Base-by-base conservation (phyloP, 805 yeast species). In the Naumovozyma dairenensis region DNA sequence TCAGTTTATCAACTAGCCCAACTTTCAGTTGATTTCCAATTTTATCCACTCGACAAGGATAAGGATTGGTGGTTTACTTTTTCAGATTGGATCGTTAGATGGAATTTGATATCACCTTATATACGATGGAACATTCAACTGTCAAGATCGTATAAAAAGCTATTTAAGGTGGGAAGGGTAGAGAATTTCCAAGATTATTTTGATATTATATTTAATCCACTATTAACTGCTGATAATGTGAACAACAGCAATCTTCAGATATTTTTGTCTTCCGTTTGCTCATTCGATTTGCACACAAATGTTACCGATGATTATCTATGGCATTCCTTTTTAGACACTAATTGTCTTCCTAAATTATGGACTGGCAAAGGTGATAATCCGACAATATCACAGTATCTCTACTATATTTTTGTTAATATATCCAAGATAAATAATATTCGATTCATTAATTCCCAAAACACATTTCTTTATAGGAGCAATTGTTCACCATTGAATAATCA, bases 1-100 rank as follows among this genome's bases (percentile, higher is more conserved):
- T 49, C 59, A 22, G 61, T 60, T 33, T 62, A 62, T 35, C 62
- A 60, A 35, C 42, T 48, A 13, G 59, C 57, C 4, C 64, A 61
- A 31, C 35, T 60, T 16, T 60, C 63, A 1, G 49, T 61, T 6
- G 58, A 52, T 28, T 53, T 59, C 31, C 46, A 43, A 31, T 40
- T 44, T 32, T 35, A 43, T 27, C n/a, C n/a, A n/a, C n/a, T n/a
- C n/a, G 34, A 37, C 3, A 26, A 33, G 2, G 31, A 40, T 1
- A 30, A 33, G 1, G 35, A 37, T 30, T 51, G 53, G 53, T 62
- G 65, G 65, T 26, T 38, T 1, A 40, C 47, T 4, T 50, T 62
- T 22, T 39, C 62, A 1, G 35, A 47, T 13, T 61, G 65, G 65
- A 42, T 61, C 6, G 40, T 50, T 7, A 51, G 48, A 34, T 57